phyloP scores from a whole-genome alignment of 768 basidiomycete species.

The Termitomyces sp. region DNA sequence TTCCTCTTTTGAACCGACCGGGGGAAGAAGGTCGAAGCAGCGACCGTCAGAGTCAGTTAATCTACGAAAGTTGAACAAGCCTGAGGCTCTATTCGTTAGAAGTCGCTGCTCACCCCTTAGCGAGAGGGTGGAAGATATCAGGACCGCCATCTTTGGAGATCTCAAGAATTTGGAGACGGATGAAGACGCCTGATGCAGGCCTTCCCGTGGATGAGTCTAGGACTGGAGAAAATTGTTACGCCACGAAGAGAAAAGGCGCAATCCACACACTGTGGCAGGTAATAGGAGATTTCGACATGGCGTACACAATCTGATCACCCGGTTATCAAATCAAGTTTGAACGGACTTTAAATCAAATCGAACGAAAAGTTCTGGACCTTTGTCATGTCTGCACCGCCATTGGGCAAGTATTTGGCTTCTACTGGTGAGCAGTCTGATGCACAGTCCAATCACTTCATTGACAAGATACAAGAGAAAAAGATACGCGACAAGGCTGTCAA shows the following conservation, averaged over 20 bases:
- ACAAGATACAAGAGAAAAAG: conserved; percentile 65
- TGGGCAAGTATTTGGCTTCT: conserved; percentile 90
- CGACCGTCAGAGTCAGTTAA: conserved; percentile 79
- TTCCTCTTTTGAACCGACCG: conserved; percentile 38
- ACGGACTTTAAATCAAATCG: conserved; percentile 1
- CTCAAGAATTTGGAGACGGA: conserved; percentile 54
- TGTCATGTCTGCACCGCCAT: conserved; percentile 42
- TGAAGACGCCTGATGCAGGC: conserved; percentile 66
- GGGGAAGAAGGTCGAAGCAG: conserved; percentile 69
- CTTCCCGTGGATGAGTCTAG: conserved; percentile 82
- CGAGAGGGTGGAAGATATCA: conserved; percentile 48
- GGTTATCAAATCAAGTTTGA: not conserved
- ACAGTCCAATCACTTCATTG: conserved; percentile 11
- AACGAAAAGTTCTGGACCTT: conserved; percentile 1
- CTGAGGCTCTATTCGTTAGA: not conserved
- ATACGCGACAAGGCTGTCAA: conserved; percentile 88
- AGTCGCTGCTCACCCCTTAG: conserved; percentile 48
- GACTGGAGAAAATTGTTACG: conserved; percentile 37
- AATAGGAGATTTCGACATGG: conserved; percentile 68
- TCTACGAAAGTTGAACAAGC: conserved; percentile 30
- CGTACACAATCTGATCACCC: not conserved
- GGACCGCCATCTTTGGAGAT: conserved; percentile 23
- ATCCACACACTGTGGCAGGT: conserved; percentile 74
- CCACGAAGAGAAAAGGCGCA: not conserved
- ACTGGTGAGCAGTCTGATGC: conserved; percentile 50